Evolutionary conservation across 2,329 filamentous ascomycete species (phyloP).

Genomic region (Diatrype stigma): DNA sequence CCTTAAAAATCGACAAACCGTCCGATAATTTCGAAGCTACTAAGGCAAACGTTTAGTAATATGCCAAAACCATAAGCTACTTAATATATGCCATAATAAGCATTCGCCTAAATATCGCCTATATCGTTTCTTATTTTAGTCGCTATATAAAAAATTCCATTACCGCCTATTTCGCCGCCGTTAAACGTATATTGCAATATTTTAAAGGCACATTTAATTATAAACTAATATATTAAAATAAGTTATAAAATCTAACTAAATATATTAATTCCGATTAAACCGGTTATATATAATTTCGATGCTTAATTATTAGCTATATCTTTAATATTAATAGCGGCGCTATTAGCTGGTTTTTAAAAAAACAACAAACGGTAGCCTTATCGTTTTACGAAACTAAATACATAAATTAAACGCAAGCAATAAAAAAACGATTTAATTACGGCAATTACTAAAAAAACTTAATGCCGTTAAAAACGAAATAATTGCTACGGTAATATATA

Average conservation of each 20-base stretch:
- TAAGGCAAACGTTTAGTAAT: constrained; percentile 2
- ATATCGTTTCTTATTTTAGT: constrained; percentile 4
- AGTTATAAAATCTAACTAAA: neutral
- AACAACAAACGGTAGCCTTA: neutral
- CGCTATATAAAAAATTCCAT: constrained; percentile 7
- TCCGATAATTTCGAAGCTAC: constrained; percentile 1
- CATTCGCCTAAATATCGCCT: neutral
- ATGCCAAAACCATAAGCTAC: constrained; percentile 1
- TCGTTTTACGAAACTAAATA: neutral
- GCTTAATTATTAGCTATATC: neutral
- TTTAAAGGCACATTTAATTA: neutral
- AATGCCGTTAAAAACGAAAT: neutral
- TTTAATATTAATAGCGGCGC: neutral
- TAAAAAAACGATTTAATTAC: neutral
- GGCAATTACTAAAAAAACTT: neutral
- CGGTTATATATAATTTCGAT: neutral
- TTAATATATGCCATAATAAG: too few species aligned
- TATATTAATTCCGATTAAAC: neutral
- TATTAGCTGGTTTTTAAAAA: neutral
- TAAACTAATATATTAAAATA: neutral
- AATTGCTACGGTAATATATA: neutral
- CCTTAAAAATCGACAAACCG: constrained; percentile 3
- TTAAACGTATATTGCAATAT: neutral
- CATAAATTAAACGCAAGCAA: neutral
- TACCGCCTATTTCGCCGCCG: neutral